phyloP scores from a whole-genome alignment of 1,284 basidiomycete genomes.

The Pascua sp. region DNA sequence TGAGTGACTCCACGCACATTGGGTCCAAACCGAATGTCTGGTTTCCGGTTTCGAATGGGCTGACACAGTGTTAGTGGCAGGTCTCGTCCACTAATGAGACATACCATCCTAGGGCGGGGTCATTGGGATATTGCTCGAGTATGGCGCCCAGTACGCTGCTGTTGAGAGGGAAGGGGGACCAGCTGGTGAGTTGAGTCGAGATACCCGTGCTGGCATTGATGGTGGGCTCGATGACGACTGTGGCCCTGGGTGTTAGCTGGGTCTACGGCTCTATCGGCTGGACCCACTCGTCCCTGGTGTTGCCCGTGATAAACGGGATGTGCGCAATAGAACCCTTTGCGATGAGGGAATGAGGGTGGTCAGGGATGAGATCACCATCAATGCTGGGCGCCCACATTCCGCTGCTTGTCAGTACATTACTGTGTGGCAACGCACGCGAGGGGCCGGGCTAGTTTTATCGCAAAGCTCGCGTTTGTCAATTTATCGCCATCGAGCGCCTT shows the following conservation, averaged over 20 bases:
- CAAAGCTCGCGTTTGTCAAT: background rate
- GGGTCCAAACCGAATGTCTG: constrained; percentile 33
- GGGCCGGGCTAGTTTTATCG: background rate
- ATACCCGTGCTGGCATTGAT: background rate
- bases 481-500: background rate
- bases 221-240: constrained; percentile 13
- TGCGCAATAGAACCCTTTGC: constrained; percentile 32
- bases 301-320: constrained; percentile 47
- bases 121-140: constrained; percentile 29
- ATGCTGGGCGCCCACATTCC: constrained; percentile 24
- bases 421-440: background rate
- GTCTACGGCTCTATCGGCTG: no score
- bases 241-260: constrained; percentile 2
- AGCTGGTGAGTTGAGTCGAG: constrained; percentile 11
- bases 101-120: constrained; percentile 22
- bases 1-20: no score
- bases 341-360: constrained; percentile 33
- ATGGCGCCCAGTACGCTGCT: constrained; percentile 18
- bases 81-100: background rate
- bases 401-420: background rate
- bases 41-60: constrained; percentile 41
- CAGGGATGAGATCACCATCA: constrained; percentile 44
- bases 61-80: constrained; percentile 3
- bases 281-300: constrained; percentile 37
- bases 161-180: constrained; percentile 19